These are phyloP conservation scores for Aspergillus affinis DNA, from an alignment of 495 filamentous ascomycete genomes.

Conservation along the genomic window DNA sequence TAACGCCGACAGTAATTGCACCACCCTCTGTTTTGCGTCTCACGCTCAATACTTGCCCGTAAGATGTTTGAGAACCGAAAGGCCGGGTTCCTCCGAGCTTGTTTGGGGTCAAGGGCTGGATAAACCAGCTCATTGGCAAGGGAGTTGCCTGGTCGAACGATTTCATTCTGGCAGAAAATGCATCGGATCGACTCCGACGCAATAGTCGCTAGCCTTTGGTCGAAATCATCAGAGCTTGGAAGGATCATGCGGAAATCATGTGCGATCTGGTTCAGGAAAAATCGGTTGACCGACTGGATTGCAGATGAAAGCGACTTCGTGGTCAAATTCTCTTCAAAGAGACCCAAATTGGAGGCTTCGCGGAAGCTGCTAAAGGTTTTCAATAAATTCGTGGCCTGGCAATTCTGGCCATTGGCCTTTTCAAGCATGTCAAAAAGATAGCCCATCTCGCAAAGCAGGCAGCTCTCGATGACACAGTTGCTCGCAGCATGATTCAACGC, in stretches of 20 bases:
- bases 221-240: slow-evolving; percentile 56
- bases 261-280: slow-evolving; percentile 69
- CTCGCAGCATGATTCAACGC: slow-evolving; percentile 88
- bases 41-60: slow-evolving; percentile 81
- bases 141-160: slow-evolving; percentile 61
- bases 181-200: slow-evolving; percentile 68
- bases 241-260: slow-evolving; percentile 65
- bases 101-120: slow-evolving; percentile 52
- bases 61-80: slow-evolving; percentile 78
- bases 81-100: slow-evolving; percentile 51
- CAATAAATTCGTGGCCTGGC: slow-evolving; percentile 95
- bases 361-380: slow-evolving; percentile 80
- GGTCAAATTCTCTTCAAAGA: slow-evolving; percentile 80
- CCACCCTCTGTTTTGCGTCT: slow-evolving; percentile 82
- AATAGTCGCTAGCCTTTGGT: slow-evolving; percentile 56
- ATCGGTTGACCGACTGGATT: slow-evolving; percentile 75
- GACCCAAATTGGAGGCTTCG: slow-evolving; percentile 65
- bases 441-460: slow-evolving; percentile 90
- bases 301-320: slow-evolving; percentile 67
- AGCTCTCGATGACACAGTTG: slow-evolving; percentile 74
- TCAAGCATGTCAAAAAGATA: slow-evolving; percentile 98
- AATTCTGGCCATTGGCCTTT: slow-evolving; percentile 88
- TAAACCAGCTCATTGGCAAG: slow-evolving; percentile 85
- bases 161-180: slow-evolving; percentile 78
- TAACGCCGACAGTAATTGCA: slow-evolving; percentile 86